Evolutionary conservation across 306 rosid species (phyloP).

Genomic region (Glycine tomentella): DNA sequence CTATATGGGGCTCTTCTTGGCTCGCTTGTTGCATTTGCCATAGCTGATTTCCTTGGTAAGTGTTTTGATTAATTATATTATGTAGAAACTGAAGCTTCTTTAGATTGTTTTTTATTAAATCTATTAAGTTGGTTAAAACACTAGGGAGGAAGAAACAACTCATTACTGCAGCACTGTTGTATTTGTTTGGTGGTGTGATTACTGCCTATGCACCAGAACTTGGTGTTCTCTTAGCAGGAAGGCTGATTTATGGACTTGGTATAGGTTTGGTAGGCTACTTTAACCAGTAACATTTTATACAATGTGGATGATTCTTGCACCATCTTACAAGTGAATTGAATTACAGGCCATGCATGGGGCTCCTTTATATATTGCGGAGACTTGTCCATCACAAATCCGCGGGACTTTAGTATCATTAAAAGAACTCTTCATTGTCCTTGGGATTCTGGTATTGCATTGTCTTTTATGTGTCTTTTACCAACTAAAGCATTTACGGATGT

Average conservation of each 20-base stretch:
- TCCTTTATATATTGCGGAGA: slow-evolving; percentile 97
- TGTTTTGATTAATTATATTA: slow-evolving; percentile 39
- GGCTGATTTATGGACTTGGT: slow-evolving; percentile 91
- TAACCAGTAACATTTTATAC: slow-evolving; percentile 29
- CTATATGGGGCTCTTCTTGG: slow-evolving; percentile 96
- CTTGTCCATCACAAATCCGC: slow-evolving; percentile 92
- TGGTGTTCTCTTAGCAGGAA: slow-evolving; percentile 75
- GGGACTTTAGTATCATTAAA: slow-evolving; percentile 93
- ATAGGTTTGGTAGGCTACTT: slow-evolving; percentile 84
- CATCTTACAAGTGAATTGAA: slow-evolving; percentile 37
- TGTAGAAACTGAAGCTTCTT: slow-evolving; percentile 40
- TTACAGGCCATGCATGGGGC: slow-evolving; percentile 99
- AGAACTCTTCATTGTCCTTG: slow-evolving; percentile 95
- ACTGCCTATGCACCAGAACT: slow-evolving; percentile 83
- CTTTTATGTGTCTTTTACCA: slow-evolving; percentile 32
- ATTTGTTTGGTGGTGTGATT: slow-evolving; percentile 68
- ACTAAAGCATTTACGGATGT: slow-evolving; percentile 40
- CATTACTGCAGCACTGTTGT: slow-evolving; percentile 69
- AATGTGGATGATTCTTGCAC: slow-evolving; percentile 35
- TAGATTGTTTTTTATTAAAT: slow-evolving; percentile 42
- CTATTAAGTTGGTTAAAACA: slow-evolving; percentile 40
- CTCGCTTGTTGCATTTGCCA: slow-evolving; percentile 75
- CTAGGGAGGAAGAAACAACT: slow-evolving; percentile 89
- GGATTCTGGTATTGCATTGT: slow-evolving; percentile 78
- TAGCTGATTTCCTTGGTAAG: slow-evolving; percentile 93